Base-by-base conservation (phyloP, 257 asterid species). In the Salvia rosmarinus region DNA sequence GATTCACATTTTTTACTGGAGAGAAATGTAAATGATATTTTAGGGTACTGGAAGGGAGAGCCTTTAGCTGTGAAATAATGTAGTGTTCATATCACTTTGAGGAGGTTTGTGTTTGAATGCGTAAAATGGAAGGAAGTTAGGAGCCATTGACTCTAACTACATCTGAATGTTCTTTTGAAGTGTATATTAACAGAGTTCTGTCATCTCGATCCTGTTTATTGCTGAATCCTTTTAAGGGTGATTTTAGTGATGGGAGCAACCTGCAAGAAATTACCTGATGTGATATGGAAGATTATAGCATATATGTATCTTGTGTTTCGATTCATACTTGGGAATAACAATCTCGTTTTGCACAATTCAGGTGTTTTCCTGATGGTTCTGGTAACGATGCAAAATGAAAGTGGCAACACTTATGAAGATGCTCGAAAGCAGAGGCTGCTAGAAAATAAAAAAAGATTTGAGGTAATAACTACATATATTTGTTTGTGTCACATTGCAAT, bases 381-480 rank as follows among this genome's bases (percentile, higher is more conserved):
- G 71, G 35, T 72, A 42, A 40, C 72, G 47, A 88, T 88, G 96
- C 92, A 64, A 70, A 79, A 56, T 47, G 85, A 75, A 57, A 40
- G 37, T 19, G 71, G 80, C 72, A 84, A 64, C 50, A 78, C 75
- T 68, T 92, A 92, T 34, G 98, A 92, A 78, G 89, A 86, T 50
- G 82, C 76, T 69, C 92, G 98, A 6, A 84, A 82, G 79, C 92
- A 85, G 82, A 86, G 91, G 81, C 88, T 89, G 58, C 44, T 89
- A 14, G 89, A 91, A 59, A 91, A 91, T 71, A 83, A 89, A 66
- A 83, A 77, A 82, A 81, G 88, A 79, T 75, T 91, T 65, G 89
- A 91, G 95, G 97, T 90, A 81, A 39, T 17, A 35, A n/a, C n/a
- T n/a, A n/a, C n/a, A n/a, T n/a, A n/a, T n/a, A 32, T 46, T 59